Evolutionary conservation across 768 basidiomycete species (phyloP).

Genomic region (Tylopilus subfusipes): DNA sequence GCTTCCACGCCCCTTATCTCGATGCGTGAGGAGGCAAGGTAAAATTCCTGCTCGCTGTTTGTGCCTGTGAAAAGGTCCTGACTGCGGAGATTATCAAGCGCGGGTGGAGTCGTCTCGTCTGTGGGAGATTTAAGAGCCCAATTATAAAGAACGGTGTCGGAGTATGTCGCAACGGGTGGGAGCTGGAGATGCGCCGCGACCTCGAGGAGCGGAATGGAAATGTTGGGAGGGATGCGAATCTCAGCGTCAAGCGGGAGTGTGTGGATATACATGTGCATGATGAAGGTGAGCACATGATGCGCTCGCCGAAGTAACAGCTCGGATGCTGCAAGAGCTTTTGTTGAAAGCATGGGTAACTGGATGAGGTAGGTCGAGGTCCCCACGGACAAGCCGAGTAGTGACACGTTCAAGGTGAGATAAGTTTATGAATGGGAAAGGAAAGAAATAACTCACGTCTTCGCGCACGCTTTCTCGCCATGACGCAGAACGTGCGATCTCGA

Average conservation of each 20-base stretch:
- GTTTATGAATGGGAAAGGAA: not conserved
- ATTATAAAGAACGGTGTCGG: slow-evolving; percentile 91
- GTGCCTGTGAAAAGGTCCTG: slow-evolving; percentile 75
- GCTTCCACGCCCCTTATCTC: slow-evolving; percentile 84
- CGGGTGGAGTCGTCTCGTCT: slow-evolving; percentile 31
- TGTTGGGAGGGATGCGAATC: slow-evolving; percentile 61
- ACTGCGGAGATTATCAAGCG: slow-evolving; percentile 57
- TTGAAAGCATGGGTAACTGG: slow-evolving; percentile 55
- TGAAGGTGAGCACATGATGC: slow-evolving; percentile 68
- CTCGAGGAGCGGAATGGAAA: slow-evolving; percentile 73
- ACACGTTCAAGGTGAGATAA: not conserved
- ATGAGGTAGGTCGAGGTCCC: not conserved
- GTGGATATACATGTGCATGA: slow-evolving; percentile 79
- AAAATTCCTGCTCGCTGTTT: slow-evolving; percentile 82
- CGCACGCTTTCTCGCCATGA: slow-evolving; percentile 53
- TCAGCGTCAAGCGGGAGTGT: slow-evolving; percentile 47
- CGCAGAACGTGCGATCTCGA: slow-evolving; percentile 41
- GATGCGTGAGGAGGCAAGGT: slow-evolving; percentile 79
- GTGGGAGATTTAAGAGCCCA: slow-evolving; percentile 44
- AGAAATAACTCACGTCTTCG: slow-evolving; percentile 37
- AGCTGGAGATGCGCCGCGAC: slow-evolving; percentile 69
- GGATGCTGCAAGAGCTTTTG: slow-evolving; percentile 43
- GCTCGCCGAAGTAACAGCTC: slow-evolving; percentile 63
- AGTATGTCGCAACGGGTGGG: slow-evolving; percentile 86
- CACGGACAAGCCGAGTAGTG: not conserved